A percentile compares a stretch with the other conserved stretches of the same genome.
phyloP scores from a whole-genome alignment of 83 land plant genomes.

The Isoetes engelmannii region DNA sequence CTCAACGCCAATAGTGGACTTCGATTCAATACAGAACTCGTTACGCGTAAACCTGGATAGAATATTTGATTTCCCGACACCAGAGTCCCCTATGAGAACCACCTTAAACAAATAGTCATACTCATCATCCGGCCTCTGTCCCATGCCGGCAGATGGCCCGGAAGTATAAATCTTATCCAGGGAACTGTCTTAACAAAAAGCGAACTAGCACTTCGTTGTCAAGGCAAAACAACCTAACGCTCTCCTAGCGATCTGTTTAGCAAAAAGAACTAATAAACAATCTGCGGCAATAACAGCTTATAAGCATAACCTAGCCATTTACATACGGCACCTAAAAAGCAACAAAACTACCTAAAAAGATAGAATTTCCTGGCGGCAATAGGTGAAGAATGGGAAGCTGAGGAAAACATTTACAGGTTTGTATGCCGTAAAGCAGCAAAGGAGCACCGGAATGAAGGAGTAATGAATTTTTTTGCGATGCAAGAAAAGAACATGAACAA shows the following conservation, averaged over 20 bases:
- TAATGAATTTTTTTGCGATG: no score
- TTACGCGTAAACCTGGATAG: conserved; percentile 23
- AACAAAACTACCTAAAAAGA: no score
- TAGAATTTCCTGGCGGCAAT: no score
- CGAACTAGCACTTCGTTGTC: background rate
- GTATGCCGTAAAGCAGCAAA: no score
- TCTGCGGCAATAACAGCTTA: background rate
- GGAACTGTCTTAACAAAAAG: background rate
- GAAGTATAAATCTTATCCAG: background rate
- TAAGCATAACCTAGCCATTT: background rate
- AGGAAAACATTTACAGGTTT: no score
- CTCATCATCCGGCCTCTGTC: conserved; percentile 21
- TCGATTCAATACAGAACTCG: conserved; percentile 27
- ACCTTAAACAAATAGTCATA: conserved; percentile 30
- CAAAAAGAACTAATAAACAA: background rate
- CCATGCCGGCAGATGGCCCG: conserved; percentile 14
- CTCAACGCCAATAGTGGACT: conserved; percentile 22
- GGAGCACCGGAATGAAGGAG: no score
- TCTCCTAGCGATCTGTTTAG: background rate
- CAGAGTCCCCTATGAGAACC: conserved; percentile 24
- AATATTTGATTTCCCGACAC: conserved; percentile 26
- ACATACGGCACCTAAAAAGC: no score
- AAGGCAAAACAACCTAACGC: background rate
- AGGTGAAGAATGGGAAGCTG: no score
- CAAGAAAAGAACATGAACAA: no score